phyloP scores from a whole-genome alignment of 352 stramenopile genomes.

The Pythium insidiosum region DNA sequence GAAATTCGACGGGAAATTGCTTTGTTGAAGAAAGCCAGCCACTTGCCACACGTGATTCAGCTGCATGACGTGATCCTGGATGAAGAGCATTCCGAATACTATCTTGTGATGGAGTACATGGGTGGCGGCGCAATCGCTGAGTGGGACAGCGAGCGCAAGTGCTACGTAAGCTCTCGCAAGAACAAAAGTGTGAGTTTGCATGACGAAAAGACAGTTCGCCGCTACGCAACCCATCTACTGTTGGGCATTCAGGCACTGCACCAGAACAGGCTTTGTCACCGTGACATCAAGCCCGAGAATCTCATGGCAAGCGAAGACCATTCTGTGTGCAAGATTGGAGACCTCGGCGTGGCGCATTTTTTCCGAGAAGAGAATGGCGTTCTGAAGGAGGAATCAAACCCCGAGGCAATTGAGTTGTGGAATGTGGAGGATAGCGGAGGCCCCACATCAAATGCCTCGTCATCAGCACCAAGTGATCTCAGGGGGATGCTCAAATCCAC shows the following conservation, averaged over 20 bases:
- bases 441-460: background rate
- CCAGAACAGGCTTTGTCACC: conserved; percentile 63
- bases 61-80: conserved; percentile 77
- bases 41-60: conserved; percentile 52
- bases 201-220: conserved; percentile 33
- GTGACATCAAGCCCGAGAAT: conserved; percentile 85
- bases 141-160: conserved; percentile 57
- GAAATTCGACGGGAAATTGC: conserved; percentile 64
- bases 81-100: conserved; percentile 38
- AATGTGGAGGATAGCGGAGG: conserved; percentile 20
- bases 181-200: conserved; percentile 33
- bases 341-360: conserved; percentile 76
- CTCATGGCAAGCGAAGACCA: conserved; percentile 54
- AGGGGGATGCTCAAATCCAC: conserved; percentile 53
- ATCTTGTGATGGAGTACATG: conserved; percentile 85
- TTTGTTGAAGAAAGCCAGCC: conserved; percentile 68
- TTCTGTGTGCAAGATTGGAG: conserved; percentile 65
- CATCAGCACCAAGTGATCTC: background rate
- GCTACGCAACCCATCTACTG: conserved; percentile 50
- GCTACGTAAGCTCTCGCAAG: conserved; percentile 42
- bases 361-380: conserved; percentile 48
- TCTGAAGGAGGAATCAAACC: conserved; percentile 40
- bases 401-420: conserved; percentile 38
- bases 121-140: conserved; percentile 68
- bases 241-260: conserved; percentile 72